Conservation (phyloP, 2,329 filamentous ascomycete genomes). For the Calcarisporium arbuscula region DNA sequence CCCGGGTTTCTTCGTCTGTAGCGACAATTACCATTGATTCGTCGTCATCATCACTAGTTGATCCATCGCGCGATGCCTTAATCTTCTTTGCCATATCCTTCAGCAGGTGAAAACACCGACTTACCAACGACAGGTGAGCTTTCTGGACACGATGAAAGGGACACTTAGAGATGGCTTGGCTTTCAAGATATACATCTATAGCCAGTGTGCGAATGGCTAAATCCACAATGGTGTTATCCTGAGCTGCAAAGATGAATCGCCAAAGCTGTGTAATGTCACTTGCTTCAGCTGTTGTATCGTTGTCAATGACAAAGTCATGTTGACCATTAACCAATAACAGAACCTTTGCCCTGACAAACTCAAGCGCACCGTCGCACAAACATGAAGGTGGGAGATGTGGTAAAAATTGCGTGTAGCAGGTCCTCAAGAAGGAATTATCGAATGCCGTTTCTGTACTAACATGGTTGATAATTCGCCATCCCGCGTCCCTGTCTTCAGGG, state of each 20-base stretch:
- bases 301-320: slow-evolving; percentile 41
- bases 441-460: slow-evolving; percentile 35
- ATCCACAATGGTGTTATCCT: slow-evolving; percentile 57
- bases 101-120: slow-evolving; percentile 66
- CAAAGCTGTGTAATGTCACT: slow-evolving; percentile 68
- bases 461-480: slow-evolving; percentile 61
- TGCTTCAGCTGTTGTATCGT: slow-evolving; percentile 44
- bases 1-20: slow-evolving; percentile 39
- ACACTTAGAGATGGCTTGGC: slow-evolving; percentile 41
- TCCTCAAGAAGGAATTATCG: slow-evolving; percentile 49
- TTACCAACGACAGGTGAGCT: slow-evolving; percentile 64
- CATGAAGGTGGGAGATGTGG: slow-evolving; percentile 49
- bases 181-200: slow-evolving; percentile 61
- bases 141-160: slow-evolving; percentile 44
- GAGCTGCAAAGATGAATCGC: slow-evolving; percentile 69
- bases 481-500: slow-evolving; percentile 54
- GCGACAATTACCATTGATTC: slow-evolving; percentile 47
- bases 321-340: slow-evolving; percentile 39
- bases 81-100: slow-evolving; percentile 52
- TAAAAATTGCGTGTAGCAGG: slow-evolving; percentile 50
- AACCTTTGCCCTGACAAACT: slow-evolving; percentile 53
- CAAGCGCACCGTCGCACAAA: slow-evolving; percentile 55
- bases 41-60: slow-evolving; percentile 37
- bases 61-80: slow-evolving; percentile 39
- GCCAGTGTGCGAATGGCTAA: slow-evolving; percentile 66